Percentiles rank a stretch among this genome's conserved stretches.
Evolutionary conservation across 768 basidiomycete species (phyloP).

Genomic region (Amanita fuliginea): DNA sequence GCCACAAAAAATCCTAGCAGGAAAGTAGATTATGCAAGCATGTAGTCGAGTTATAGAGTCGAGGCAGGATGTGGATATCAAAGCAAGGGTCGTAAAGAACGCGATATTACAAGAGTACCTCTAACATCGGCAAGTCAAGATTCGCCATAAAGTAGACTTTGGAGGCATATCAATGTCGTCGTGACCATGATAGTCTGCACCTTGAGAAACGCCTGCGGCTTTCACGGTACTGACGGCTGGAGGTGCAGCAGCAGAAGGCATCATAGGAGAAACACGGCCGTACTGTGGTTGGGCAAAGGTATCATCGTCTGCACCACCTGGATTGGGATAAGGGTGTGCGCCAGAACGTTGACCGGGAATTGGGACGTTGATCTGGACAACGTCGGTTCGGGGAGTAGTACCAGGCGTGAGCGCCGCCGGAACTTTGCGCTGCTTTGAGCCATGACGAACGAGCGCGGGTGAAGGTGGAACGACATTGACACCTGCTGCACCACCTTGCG

Average conservation of each 20-base stretch:
- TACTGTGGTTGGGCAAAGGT: slow-evolving; percentile 51
- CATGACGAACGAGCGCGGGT: slow-evolving; percentile 68
- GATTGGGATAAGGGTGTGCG: slow-evolving; percentile 59
- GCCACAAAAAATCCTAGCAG: slow-evolving; percentile 4
- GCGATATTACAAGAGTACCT: slow-evolving; percentile 12
- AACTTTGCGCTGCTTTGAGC: slow-evolving; percentile 59
- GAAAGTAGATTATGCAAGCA: slow-evolving; percentile 4
- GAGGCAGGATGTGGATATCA: not conserved
- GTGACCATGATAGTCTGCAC: slow-evolving; percentile 47
- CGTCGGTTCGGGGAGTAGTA: slow-evolving; percentile 58
- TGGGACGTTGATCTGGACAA: slow-evolving; percentile 67
- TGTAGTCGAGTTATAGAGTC: slow-evolving; percentile 1
- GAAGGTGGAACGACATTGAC: slow-evolving; percentile 58
- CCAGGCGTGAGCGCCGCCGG: slow-evolving; percentile 52
- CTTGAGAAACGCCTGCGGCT: slow-evolving; percentile 55
- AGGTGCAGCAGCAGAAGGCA: slow-evolving; percentile 56
- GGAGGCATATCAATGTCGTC: slow-evolving; percentile 41
- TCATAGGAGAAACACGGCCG: slow-evolving; percentile 77
- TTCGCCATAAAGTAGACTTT: slow-evolving; percentile 47
- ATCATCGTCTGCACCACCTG: slow-evolving; percentile 50
- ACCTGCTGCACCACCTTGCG: slow-evolving; percentile 33
- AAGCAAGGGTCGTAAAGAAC: not conserved
- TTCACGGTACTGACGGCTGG: slow-evolving; percentile 67
- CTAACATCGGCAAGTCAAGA: slow-evolving; percentile 74
- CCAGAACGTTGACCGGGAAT: slow-evolving; percentile 41